Conservation (phyloP, 192 early-diverging fungal genomes). For the Coemansia sp. region DNA sequence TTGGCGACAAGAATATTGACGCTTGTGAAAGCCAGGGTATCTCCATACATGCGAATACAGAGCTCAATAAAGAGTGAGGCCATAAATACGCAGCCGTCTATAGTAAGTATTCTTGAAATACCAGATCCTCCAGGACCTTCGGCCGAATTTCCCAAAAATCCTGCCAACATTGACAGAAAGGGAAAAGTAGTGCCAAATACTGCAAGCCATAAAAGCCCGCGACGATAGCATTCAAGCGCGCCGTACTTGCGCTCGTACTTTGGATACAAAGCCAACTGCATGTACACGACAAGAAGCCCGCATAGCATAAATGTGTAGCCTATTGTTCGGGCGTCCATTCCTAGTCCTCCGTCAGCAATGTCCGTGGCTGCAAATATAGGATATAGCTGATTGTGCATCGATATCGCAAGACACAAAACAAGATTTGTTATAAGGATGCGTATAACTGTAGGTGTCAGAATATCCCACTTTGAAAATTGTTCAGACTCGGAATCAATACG, state of each 20-base stretch:
- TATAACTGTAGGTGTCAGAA: constrained; percentile 19
- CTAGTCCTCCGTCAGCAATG: constrained; percentile 54
- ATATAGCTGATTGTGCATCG: constrained; percentile 35
- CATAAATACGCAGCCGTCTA: constrained; percentile 15
- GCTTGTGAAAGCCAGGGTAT: constrained; percentile 35
- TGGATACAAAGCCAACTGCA: constrained; percentile 57
- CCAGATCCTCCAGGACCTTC: background rate
- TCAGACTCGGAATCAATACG: background rate
- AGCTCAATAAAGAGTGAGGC: constrained; percentile 18
- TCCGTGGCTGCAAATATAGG: constrained; percentile 47
- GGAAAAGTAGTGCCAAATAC: constrained; percentile 15
- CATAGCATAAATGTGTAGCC: constrained; percentile 49
- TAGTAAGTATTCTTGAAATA: background rate
- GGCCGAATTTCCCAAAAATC: constrained; percentile 44
- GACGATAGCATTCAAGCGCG: constrained; percentile 38
- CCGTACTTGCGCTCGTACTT: constrained; percentile 43
- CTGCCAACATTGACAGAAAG: constrained; percentile 15
- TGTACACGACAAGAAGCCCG: constrained; percentile 42
- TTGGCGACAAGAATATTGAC: constrained; percentile 42
- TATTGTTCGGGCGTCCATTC: constrained; percentile 50
- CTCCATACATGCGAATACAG: constrained; percentile 21
- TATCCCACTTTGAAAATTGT: constrained; percentile 3
- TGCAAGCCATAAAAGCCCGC: constrained; percentile 19
- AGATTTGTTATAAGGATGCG: constrained; percentile 19
- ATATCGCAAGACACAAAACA: constrained; percentile 16